Evolutionary conservation across 2,329 filamentous ascomycete species (phyloP).

Genomic region (Scedosporium dehoogii): DNA sequence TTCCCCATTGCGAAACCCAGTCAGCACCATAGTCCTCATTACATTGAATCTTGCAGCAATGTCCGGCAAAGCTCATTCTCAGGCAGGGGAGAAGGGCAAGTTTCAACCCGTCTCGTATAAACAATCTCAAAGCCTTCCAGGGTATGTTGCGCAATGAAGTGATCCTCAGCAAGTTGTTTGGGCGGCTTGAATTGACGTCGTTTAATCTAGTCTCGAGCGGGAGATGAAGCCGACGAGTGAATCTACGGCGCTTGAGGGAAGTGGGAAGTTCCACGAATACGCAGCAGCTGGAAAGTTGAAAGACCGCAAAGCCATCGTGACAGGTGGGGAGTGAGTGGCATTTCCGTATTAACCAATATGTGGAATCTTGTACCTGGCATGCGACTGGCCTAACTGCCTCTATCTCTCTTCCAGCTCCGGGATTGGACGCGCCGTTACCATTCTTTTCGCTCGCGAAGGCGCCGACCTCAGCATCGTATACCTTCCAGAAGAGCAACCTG

Average conservation of each 20-base stretch:
- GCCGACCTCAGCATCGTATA: slow-evolving; percentile 66
- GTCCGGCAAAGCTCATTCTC: not conserved
- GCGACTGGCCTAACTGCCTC: not conserved
- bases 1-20: no score
- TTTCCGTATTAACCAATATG: not conserved
- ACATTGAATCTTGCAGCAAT: not conserved
- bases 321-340: slow-evolving; percentile 41
- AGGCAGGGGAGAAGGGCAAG: slow-evolving; percentile 15
- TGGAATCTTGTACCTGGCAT: not conserved
- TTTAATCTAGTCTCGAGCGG: slow-evolving; percentile 21
- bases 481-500: slow-evolving; percentile 63
- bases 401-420: slow-evolving; percentile 39
- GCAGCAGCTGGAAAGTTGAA: slow-evolving; percentile 36
- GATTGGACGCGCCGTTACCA: slow-evolving; percentile 65
- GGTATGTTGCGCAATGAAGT: slow-evolving; percentile 15
- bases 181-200: not conserved
- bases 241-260: slow-evolving; percentile 28
- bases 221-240: slow-evolving; percentile 29
- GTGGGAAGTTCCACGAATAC: slow-evolving; percentile 25
- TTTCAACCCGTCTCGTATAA: slow-evolving; percentile 24
- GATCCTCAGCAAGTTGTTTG: not conserved
- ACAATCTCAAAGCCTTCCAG: slow-evolving; percentile 27
- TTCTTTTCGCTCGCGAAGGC: slow-evolving; percentile 74
- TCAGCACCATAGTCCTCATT: no score
- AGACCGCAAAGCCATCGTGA: slow-evolving; percentile 41